Evolutionary conservation across 805 yeast genomes (phyloP).

Genomic region (Ogataea philodendri): DNA sequence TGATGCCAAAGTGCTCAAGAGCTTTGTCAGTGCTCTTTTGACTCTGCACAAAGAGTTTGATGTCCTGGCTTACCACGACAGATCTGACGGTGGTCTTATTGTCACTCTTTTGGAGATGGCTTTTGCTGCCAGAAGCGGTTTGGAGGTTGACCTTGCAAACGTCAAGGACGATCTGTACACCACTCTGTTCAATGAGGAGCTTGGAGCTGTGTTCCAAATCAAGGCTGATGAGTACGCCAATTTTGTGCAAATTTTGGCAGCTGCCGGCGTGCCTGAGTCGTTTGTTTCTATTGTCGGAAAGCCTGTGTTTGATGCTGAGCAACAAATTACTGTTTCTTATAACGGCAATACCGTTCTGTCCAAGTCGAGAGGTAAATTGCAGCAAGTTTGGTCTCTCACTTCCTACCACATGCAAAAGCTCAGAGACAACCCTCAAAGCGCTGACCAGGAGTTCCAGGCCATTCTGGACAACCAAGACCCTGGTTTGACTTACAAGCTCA

Average conservation of each 20-base stretch:
- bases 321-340: slow-evolving; percentile 44
- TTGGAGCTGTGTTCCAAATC: slow-evolving; percentile 95
- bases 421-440: slow-evolving; percentile 91
- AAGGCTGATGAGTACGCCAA: slow-evolving; percentile 46
- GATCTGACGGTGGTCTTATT: slow-evolving; percentile 94
- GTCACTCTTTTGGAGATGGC: slow-evolving; percentile 92
- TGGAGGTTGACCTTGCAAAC: slow-evolving; percentile 51
- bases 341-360: slow-evolving; percentile 47
- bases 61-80: slow-evolving; percentile 89
- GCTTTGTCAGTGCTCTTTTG: slow-evolving; percentile 66
- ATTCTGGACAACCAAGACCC: slow-evolving; percentile 84
- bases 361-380: slow-evolving; percentile 66
- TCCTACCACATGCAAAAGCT: slow-evolving; percentile 86
- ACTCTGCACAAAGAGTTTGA: slow-evolving; percentile 64
- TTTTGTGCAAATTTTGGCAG: slow-evolving; percentile 55
- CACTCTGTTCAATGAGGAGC: slow-evolving; percentile 83
- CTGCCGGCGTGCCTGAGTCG: slow-evolving; percentile 54
- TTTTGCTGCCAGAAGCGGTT: slow-evolving; percentile 89
- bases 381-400: slow-evolving; percentile 82
- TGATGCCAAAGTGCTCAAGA: slow-evolving; percentile 58
- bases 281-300: slow-evolving; percentile 65
- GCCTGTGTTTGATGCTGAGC: slow-evolving; percentile 53
- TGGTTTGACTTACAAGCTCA: slow-evolving; percentile 78
- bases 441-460: slow-evolving; percentile 78
- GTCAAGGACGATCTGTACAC: slow-evolving; percentile 42